These are phyloP conservation scores for Erodium moschatum DNA, from an alignment of 441 rosid genomes.

Conservation along the genomic window DNA sequence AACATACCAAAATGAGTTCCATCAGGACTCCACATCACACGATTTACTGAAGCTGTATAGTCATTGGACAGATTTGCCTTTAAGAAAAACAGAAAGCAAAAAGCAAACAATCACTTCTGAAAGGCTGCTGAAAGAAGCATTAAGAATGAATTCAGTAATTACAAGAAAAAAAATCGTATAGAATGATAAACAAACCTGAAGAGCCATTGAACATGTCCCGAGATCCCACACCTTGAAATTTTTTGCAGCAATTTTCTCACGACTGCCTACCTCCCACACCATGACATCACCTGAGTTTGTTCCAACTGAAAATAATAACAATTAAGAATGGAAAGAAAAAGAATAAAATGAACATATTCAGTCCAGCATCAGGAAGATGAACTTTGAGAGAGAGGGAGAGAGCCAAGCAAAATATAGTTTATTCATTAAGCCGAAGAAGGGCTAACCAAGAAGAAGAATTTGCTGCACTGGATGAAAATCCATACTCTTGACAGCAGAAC, in stretches of 20 bases:
- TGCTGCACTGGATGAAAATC: constrained; percentile 73
- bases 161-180: constrained; percentile 13
- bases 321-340: background rate
- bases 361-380: constrained; percentile 11
- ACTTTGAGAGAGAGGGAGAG: background rate
- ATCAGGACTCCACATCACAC: constrained; percentile 86
- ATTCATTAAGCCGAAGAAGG: constrained; percentile 2
- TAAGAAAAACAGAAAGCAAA: constrained; percentile 15
- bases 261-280: constrained; percentile 70
- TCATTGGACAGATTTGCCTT: constrained; percentile 58
- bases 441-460: constrained; percentile 61
- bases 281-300: constrained; percentile 62
- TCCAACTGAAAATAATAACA: constrained; percentile 50
- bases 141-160: background rate
- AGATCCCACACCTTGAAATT: constrained; percentile 62
- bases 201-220: constrained; percentile 39
- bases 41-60: constrained; percentile 53
- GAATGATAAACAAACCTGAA: constrained; percentile 45
- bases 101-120: constrained; percentile 16
- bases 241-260: constrained; percentile 48
- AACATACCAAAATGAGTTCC: constrained; percentile 63
- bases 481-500: constrained; percentile 70
- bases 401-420: constrained; percentile 12
- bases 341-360: constrained; percentile 10
- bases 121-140: constrained; percentile 14